A percentile compares a stretch with the other conserved stretches of the same genome.
phyloP scores from a whole-genome alignment of 208 protist genomes.

The Leishmania turanica region DNA sequence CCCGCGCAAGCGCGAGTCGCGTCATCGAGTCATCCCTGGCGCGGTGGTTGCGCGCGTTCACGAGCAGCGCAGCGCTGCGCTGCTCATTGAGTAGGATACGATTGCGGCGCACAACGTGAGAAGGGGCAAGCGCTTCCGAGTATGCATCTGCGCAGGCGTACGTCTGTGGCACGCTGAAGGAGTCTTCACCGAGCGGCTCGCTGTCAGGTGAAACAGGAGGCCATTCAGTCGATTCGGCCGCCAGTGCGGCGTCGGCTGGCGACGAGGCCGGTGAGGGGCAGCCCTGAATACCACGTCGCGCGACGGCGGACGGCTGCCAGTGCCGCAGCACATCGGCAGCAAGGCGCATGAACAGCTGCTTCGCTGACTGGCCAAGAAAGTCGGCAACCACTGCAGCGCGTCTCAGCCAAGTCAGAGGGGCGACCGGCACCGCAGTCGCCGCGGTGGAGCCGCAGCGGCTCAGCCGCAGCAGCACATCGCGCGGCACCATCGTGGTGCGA shows the following conservation, averaged over 20 bases:
- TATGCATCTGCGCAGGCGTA: constrained; percentile 55
- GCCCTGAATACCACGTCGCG: not conserved
- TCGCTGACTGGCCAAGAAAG: constrained; percentile 65
- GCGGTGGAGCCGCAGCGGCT: constrained; percentile 4
- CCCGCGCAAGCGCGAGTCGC: constrained; percentile 54
- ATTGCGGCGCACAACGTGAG: constrained; percentile 46
- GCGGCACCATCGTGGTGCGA: constrained; percentile 73
- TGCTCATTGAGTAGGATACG: constrained; percentile 53
- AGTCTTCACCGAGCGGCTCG: not conserved
- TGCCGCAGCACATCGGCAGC: constrained; percentile 15
- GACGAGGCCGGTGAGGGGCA: not conserved
- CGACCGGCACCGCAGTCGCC: not conserved
- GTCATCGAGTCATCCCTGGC: constrained; percentile 44
- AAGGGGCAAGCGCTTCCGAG: constrained; percentile 41
- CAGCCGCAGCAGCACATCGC: constrained; percentile 27
- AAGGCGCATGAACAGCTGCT: constrained; percentile 60
- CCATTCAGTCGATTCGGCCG: not conserved
- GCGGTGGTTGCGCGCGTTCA: constrained; percentile 30
- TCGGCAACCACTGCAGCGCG: constrained; percentile 46
- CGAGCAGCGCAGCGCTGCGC: constrained; percentile 38
- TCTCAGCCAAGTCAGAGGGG: constrained; percentile 23
- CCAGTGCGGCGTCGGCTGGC: not conserved
- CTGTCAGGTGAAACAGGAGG: not conserved
- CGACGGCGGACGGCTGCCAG: constrained; percentile 15
- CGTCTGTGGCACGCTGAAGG: constrained; percentile 11